These are phyloP conservation scores for Metschnikowia noctiluminum DNA, from an alignment of 805 yeast species.

Conservation along the genomic window DNA sequence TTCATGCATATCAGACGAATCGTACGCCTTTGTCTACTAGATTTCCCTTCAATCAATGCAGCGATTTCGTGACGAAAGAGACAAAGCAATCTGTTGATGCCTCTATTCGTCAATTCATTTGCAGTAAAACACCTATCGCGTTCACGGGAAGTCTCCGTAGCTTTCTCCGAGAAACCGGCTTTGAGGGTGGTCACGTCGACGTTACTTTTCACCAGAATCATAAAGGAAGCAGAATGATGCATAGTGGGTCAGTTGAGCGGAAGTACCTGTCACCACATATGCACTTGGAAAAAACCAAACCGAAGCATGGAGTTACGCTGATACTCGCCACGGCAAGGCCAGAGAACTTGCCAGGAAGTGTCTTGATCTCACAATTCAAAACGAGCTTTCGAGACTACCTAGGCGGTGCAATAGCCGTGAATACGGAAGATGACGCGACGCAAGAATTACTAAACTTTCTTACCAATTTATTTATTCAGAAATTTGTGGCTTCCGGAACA, in stretches of 20 bases:
- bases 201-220: too few species aligned
- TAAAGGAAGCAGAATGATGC: too few species aligned
- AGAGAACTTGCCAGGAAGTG: neutral
- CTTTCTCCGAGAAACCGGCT: neutral
- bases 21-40: neutral
- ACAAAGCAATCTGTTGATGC: constrained; percentile 9
- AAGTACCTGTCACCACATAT: neutral
- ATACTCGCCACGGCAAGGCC: neutral
- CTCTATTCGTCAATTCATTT: constrained; percentile 2
- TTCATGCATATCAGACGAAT: neutral
- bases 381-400: neutral
- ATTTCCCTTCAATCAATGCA: constrained; percentile 14
- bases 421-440: neutral
- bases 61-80: constrained; percentile 9
- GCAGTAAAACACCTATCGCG: neutral
- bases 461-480: constrained; percentile 15
- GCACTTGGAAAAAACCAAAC: too few species aligned
- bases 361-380: neutral
- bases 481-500: constrained; percentile 13
- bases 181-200: neutral
- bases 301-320: neutral
- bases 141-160: constrained; percentile 3
- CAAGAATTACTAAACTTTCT: constrained; percentile 10
- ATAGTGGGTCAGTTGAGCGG: neutral
- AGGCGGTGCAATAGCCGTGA: neutral